A percentile compares a stretch with the other conserved stretches of the same genome.
Evolutionary conservation across 257 asterid genomes (phyloP).

Genomic region (Thymus mandschuricus): DNA sequence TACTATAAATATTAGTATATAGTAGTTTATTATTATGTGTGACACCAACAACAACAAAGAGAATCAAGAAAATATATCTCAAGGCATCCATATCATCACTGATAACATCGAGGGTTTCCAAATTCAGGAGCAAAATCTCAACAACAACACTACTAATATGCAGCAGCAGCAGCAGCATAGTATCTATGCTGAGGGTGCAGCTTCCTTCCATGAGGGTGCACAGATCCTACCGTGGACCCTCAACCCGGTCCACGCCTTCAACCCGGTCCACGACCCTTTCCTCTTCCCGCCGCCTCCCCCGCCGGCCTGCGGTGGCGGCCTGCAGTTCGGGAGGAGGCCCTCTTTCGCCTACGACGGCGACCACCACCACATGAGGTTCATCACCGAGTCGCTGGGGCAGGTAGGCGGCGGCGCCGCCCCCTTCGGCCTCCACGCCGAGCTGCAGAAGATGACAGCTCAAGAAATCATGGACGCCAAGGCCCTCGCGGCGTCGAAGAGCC

Average conservation of each 20-base stretch:
- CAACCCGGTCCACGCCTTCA: constrained; percentile 35
- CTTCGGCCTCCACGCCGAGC: constrained; percentile 86
- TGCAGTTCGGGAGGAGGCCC: constrained; percentile 43
- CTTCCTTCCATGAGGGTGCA: constrained; percentile 52
- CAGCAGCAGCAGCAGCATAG: constrained; percentile 38
- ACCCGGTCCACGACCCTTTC: constrained; percentile 60
- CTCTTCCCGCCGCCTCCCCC: constrained; percentile 46
- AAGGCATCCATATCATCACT: constrained; percentile 31
- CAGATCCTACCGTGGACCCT: constrained; percentile 75
- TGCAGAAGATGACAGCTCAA: constrained; percentile 87
- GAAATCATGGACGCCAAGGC: constrained; percentile 97
- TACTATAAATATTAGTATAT: background rate
- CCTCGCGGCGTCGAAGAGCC: constrained; percentile 92
- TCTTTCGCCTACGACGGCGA: constrained; percentile 51
- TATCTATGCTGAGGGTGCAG: constrained; percentile 34
- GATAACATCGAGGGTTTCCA: constrained; percentile 50
- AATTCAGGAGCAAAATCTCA: constrained; percentile 38
- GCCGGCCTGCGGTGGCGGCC: constrained; percentile 45
- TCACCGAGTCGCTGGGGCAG: constrained; percentile 52
- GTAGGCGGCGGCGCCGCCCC: constrained; percentile 47
- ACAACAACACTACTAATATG: constrained; percentile 39
- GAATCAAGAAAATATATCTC: constrained; percentile 38
- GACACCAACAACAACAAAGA: constrained; percentile 51
- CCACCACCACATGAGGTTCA: constrained; percentile 45
- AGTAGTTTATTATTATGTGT: constrained; percentile 36